These are phyloP conservation scores for Diacronema lutheri DNA, from an alignment of 78 protist species.

Conservation along the genomic window DNA sequence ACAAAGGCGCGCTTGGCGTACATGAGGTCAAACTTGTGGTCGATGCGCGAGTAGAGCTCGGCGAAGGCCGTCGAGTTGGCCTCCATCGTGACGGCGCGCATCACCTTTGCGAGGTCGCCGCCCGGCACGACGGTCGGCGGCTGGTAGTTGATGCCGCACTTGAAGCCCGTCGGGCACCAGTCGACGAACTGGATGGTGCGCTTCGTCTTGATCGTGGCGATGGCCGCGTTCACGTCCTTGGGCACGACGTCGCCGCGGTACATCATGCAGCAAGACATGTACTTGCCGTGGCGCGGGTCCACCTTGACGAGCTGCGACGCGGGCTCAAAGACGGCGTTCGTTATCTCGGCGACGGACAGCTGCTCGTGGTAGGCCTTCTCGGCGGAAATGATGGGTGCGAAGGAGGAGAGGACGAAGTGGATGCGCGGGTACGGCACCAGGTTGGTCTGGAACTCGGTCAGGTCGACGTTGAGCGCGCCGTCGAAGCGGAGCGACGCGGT, in stretches of 20 bases:
- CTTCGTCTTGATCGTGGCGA: constrained; percentile 98
- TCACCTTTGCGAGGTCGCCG: too few relatives aligned
- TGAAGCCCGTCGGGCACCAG: too few relatives aligned
- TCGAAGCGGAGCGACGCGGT: too few relatives aligned
- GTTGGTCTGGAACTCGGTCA: constrained; percentile 99
- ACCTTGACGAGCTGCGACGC: constrained; percentile 97
- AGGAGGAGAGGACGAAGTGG: constrained; percentile 92
- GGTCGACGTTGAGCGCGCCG: constrained; percentile 97
- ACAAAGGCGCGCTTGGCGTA: constrained; percentile 84
- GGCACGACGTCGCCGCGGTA: constrained; percentile 99
- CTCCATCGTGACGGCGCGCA: constrained; percentile 96
- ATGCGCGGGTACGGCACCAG: constrained; percentile 87
- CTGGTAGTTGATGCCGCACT: too few relatives aligned
- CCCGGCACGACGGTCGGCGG: too few relatives aligned
- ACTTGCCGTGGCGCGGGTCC: too few relatives aligned
- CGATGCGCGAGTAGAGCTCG: constrained; percentile 85
- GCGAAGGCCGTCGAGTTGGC: constrained; percentile 92
- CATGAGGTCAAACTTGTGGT: too few relatives aligned
- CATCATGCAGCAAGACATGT: constrained; percentile 99
- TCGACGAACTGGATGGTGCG: too few relatives aligned
- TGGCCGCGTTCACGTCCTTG: constrained; percentile 98
- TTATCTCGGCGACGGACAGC: constrained; percentile 94
- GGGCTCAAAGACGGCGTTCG: constrained; percentile 95
- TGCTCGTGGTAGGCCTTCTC: constrained; percentile 95
- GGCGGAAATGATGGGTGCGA: too few relatives aligned